Percentiles rank a stretch among this genome's conserved stretches.
phyloP scores from a whole-genome alignment of 495 filamentous ascomycete genomes.

The Penicillium riverlandense region DNA sequence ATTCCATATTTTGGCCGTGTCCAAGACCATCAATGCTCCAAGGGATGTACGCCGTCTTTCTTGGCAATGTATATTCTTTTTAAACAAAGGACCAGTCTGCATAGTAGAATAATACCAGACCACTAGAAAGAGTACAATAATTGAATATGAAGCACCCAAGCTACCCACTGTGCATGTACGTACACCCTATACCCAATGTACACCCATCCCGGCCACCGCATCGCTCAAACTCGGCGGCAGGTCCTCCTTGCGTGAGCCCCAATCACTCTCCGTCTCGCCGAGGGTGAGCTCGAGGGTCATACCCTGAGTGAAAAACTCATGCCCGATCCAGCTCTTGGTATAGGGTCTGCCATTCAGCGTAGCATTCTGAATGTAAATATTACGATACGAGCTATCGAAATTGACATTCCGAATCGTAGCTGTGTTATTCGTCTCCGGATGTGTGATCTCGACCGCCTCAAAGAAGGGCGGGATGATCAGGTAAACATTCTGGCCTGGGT shows the following conservation, averaged over 20 bases:
- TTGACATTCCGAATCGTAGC: conserved; percentile 56
- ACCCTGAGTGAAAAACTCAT: conserved; percentile 68
- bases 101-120: too few species aligned
- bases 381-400: conserved; percentile 48
- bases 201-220: not conserved
- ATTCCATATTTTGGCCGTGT: too few species aligned
- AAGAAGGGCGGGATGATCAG: conserved; percentile 64
- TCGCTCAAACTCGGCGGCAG: conserved; percentile 47
- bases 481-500: conserved; percentile 66
- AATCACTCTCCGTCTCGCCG: conserved; percentile 56
- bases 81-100: too few species aligned
- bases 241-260: conserved; percentile 59
- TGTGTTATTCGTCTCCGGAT: conserved; percentile 50
- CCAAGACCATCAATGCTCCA: too few species aligned
- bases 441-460: conserved; percentile 53
- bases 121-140: not conserved
- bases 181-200: not conserved
- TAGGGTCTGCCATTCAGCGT: conserved; percentile 60
- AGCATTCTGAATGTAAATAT: conserved; percentile 64
- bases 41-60: too few species aligned
- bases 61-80: too few species aligned
- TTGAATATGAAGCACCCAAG: not conserved
- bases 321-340: conserved; percentile 63
- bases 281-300: conserved; percentile 61
- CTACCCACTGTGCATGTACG: not conserved